Conservation (phyloP, 192 early-diverging fungal genomes). For the Backusella psychrophila region DNA sequence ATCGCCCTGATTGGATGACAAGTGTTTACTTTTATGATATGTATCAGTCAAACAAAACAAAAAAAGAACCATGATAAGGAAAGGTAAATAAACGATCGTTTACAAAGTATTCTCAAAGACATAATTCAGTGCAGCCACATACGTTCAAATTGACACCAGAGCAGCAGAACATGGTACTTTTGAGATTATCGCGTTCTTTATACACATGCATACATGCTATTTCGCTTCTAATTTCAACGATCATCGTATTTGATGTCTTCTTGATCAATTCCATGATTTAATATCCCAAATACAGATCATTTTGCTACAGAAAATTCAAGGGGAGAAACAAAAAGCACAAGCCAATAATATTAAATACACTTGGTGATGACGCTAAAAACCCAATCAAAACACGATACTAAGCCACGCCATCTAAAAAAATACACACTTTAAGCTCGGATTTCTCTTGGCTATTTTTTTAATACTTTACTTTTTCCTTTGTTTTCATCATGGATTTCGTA, state of each 20-base stretch:
- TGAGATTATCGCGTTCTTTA: not conserved
- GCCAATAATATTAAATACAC: not conserved
- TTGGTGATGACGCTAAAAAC: not conserved
- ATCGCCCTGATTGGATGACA: not conserved
- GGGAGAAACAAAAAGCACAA: not conserved
- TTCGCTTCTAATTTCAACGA: too few species aligned
- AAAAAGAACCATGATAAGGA: not conserved
- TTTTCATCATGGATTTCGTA: constrained; percentile 53
- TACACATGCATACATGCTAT: too few species aligned
- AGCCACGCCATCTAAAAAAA: constrained; percentile 9
- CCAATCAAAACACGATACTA: not conserved
- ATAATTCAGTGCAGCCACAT: not conserved
- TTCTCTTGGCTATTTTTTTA: not conserved
- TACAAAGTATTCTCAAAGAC: not conserved
- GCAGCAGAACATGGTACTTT: not conserved
- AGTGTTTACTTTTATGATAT: not conserved
- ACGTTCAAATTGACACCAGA: not conserved
- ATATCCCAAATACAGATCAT: too few species aligned
- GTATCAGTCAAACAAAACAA: not conserved
- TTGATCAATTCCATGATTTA: too few species aligned
- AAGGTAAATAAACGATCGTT: not conserved
- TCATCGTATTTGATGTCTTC: too few species aligned
- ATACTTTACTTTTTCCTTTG: not conserved
- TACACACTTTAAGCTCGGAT: not conserved
- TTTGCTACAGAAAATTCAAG: not conserved